Percentiles rank a stretch among this genome's conserved stretches.
Conservation (phyloP, 129 eudicot species). For the Helichrysum umbraculigerum region DNA sequence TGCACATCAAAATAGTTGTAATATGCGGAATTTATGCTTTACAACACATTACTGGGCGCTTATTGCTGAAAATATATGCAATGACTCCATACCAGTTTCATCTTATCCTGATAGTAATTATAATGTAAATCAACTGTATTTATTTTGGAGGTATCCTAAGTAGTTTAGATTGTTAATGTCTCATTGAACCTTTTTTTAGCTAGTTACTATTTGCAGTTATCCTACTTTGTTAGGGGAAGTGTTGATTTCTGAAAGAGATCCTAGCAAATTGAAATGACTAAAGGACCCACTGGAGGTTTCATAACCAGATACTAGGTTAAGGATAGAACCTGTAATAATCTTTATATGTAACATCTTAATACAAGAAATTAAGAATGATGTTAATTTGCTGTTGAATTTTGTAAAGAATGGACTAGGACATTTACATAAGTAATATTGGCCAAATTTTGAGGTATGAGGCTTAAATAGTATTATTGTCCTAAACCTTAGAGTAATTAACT, state of each 20-base stretch:
- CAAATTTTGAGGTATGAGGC: conserved; percentile 15
- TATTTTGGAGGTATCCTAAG: neutral
- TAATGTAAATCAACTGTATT: too few species aligned
- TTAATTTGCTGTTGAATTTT: neutral
- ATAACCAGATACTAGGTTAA: conserved; percentile 14
- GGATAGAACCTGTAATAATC: conserved; percentile 6
- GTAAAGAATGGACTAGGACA: conserved; percentile 16
- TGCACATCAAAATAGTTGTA: neutral
- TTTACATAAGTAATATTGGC: neutral
- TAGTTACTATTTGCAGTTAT: neutral
- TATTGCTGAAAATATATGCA: neutral
- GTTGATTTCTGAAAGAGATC: neutral
- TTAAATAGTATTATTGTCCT: conserved; percentile 10
- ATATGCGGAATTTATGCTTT: neutral
- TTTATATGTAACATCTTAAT: conserved; percentile 14
- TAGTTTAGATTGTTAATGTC: neutral
- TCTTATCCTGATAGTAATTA: neutral
- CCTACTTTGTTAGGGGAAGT: neutral
- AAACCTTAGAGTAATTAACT: conserved; percentile 4
- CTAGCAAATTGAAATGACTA: neutral
- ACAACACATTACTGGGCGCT: neutral
- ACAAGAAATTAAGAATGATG: neutral
- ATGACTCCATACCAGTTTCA: neutral
- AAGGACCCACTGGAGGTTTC: conserved; percentile 5
- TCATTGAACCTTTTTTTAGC: too few species aligned